Base-by-base conservation (phyloP, 805 yeast genomes). In the Ogataea degrootiae region DNA sequence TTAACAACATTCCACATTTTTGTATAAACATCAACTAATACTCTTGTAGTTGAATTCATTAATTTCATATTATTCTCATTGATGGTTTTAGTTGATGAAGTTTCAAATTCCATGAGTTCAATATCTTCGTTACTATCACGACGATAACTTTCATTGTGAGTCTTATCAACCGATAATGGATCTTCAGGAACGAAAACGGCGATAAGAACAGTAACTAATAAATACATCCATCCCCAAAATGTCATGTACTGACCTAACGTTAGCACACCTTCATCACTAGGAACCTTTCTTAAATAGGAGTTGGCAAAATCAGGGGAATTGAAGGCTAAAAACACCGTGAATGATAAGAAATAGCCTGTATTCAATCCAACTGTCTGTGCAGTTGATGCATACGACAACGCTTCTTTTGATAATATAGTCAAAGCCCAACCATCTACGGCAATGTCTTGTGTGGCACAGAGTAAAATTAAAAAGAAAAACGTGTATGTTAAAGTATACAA, bases 351-450 rank as follows among this genome's bases (percentile, higher is more conserved):
- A 62, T 92, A 94, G 21, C 99, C 99, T 3, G 92, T 76, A 68
- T 94, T 94, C 51, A 94, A 75, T 0, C 99, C 99, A 41, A 94
- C 80, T 0, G 99, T 94, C 67, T 94, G 99, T 0, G 99, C 99
- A 0, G 99, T 94, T 5, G 96, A 87, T 0, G 99, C 98, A 70
- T 82, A 94, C 16, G 95, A 83, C 51, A 94, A 72, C 14, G 95
- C 85, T 26, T 79, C 79, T 23, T 82, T 82, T 16, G 91, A 81
- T 44, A 94, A 72, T 37, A 92, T 81, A 1, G 97, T 94, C 60
- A 94, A 70, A 0, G 98, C 97, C 99, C 99, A 94, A 11, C 99
- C 98, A 69, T 94, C 99, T 21, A 94, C 99, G 0, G 99, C 98
- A 47, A 94, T 94, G 63, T 94, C 99, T 66, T 94, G 99, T 0